These are phyloP conservation scores for Epichloe gansuensis DNA, from an alignment of 2,329 filamentous ascomycete genomes.

Conservation along the genomic window DNA sequence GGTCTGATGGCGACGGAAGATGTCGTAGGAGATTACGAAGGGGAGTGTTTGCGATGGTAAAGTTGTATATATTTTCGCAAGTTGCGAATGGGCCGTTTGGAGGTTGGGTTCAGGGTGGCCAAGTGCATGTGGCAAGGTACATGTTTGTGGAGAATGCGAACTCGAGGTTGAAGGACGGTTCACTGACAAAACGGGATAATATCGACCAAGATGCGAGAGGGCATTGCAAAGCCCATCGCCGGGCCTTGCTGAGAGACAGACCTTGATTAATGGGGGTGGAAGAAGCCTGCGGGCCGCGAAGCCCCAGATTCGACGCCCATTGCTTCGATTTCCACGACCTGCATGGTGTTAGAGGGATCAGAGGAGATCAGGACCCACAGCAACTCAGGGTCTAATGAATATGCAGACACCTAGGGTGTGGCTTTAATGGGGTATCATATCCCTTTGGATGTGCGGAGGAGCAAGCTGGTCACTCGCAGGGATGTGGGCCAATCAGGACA, in stretches of 20 bases:
- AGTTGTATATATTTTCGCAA: neutral
- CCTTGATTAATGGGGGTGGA: neutral
- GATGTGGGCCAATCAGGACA: too few species aligned
- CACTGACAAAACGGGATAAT: neutral
- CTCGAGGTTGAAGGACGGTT: neutral
- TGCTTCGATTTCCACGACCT: conserved; percentile 22
- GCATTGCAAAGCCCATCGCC: conserved; percentile 2
- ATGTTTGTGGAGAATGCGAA: neutral
- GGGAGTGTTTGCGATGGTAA: too few species aligned
- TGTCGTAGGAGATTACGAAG: neutral
- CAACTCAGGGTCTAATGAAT: conserved; percentile 14
- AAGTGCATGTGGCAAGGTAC: neutral
- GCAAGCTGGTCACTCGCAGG: too few species aligned
- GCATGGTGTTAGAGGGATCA: conserved; percentile 17
- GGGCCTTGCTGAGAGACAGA: neutral
- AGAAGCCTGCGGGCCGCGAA: conserved; percentile 4
- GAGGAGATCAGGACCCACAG: conserved; percentile 15
- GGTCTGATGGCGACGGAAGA: neutral
- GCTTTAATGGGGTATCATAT: neutral
- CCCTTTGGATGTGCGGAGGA: too few species aligned
- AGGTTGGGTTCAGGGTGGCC: neutral
- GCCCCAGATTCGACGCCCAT: conserved; percentile 19
- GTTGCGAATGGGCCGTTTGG: neutral
- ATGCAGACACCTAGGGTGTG: neutral
- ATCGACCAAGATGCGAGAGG: conserved; percentile 1